Evolutionary conservation across 352 stramenopile species (phyloP).

Genomic region (Globisporangium uncinulatum): DNA sequence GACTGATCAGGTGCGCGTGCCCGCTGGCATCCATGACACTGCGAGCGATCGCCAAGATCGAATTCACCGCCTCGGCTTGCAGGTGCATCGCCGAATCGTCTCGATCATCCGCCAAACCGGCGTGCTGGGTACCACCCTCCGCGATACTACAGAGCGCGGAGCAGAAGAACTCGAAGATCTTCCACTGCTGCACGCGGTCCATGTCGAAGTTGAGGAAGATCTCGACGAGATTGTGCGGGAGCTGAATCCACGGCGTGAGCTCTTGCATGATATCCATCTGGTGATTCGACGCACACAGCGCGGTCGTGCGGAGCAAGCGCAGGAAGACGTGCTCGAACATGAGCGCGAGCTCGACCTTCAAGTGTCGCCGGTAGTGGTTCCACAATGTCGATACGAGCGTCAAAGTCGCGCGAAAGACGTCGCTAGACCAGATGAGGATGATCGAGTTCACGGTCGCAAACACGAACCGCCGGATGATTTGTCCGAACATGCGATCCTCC

Average conservation of each 20-base stretch:
- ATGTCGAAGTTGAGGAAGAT: conserved; percentile 88
- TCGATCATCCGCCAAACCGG: conserved; percentile 22
- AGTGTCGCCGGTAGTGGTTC: conserved; percentile 78
- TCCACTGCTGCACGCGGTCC: conserved; percentile 84
- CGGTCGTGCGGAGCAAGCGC: conserved; percentile 54
- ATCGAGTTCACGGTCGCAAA: conserved; percentile 66
- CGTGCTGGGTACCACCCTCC: conserved; percentile 33
- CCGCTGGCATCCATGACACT: conserved; percentile 86
- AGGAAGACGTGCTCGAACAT: conserved; percentile 81
- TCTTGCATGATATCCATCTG: conserved; percentile 80
- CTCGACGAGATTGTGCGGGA: conserved; percentile 84
- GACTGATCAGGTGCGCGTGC: conserved; percentile 79
- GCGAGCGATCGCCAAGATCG: conserved; percentile 69
- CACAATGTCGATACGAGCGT: conserved; percentile 71
- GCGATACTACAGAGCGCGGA: conserved; percentile 67
- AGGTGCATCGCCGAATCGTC: conserved; percentile 34
- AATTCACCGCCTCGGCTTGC: conserved; percentile 63
- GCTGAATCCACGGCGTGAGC: conserved; percentile 69
- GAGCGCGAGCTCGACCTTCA: conserved; percentile 80
- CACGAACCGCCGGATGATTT: conserved; percentile 74
- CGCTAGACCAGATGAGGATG: conserved; percentile 45
- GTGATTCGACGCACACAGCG: conserved; percentile 36
- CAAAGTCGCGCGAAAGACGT: conserved; percentile 57
- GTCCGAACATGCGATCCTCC: conserved; percentile 60
- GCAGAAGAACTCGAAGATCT: conserved; percentile 84